A percentile compares a stretch with the other conserved stretches of the same genome.
Evolutionary conservation across 2,329 filamentous ascomycete genomes (phyloP).

Genomic region (Fusarium sp.): DNA sequence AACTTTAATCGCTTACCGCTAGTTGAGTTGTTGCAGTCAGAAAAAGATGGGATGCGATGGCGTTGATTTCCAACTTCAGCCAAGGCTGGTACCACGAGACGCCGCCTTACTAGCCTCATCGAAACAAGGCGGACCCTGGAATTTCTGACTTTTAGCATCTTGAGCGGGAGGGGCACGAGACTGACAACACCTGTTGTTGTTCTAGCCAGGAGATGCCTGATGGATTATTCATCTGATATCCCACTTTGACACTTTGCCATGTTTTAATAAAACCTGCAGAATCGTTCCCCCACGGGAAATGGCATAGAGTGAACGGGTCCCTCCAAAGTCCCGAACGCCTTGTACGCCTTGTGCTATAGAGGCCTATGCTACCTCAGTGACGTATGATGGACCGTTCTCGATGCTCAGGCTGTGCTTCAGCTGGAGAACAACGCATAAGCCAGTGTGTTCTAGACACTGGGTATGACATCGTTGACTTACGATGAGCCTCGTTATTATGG

Average conservation of each 20-base stretch:
- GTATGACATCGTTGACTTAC: slow-evolving; percentile 31
- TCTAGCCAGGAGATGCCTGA: slow-evolving; percentile 14
- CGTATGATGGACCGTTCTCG: slow-evolving; percentile 47
- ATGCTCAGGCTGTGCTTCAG: slow-evolving; percentile 37
- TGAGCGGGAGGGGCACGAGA: slow-evolving; percentile 36
- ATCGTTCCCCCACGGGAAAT: slow-evolving; percentile 8
- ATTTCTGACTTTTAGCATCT: slow-evolving; percentile 23
- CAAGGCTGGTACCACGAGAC: slow-evolving; percentile 39
- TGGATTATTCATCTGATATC: slow-evolving; percentile 11
- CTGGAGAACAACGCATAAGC: slow-evolving; percentile 30
- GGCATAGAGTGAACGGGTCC: not conserved
- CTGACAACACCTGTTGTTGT: slow-evolving; percentile 15
- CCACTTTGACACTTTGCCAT: slow-evolving; percentile 6
- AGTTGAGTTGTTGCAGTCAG: slow-evolving; percentile 29
- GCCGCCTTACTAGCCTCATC: slow-evolving; percentile 27
- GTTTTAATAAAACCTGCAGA: slow-evolving; percentile 17
- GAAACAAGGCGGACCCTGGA: slow-evolving; percentile 38
- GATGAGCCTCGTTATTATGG: not conserved
- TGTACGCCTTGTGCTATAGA: slow-evolving; percentile 9
- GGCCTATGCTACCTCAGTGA: slow-evolving; percentile 40
- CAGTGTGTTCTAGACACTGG: slow-evolving; percentile 20
- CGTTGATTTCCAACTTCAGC: slow-evolving; percentile 32
- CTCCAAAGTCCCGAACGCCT: not conserved
- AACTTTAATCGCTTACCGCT: slow-evolving; percentile 42
- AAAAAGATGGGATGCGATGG: slow-evolving; percentile 23